Conservation (phyloP, 2,329 filamentous ascomycete genomes). For the Colletotrichum truncatum region DNA sequence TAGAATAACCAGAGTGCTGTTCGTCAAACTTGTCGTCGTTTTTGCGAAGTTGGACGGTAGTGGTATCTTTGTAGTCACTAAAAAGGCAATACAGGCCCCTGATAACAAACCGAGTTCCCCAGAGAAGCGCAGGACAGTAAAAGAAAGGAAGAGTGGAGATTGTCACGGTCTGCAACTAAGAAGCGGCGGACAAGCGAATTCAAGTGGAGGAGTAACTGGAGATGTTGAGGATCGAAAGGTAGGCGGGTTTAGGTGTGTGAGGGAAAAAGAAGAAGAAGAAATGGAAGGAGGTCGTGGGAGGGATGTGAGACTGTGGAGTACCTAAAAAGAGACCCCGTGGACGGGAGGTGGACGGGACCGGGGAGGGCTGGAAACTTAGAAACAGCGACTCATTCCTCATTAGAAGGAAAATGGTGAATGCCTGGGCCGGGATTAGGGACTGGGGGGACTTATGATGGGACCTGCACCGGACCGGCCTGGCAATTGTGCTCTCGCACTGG, state of each 20-base stretch:
- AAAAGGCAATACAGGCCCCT: constrained; percentile 3
- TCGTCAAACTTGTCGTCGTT: not conserved
- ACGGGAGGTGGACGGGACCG: constrained; percentile 7
- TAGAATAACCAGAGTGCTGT: not conserved
- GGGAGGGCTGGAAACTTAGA: not conserved
- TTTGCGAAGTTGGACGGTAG: not conserved
- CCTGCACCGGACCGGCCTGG: constrained; percentile 3
- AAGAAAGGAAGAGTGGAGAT: not conserved
- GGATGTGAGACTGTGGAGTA: constrained; percentile 27
- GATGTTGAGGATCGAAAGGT: not conserved
- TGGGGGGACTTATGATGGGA: not conserved
- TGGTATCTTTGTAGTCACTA: constrained; percentile 19
- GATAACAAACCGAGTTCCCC: constrained; percentile 15
- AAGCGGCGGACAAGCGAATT: constrained; percentile 1
- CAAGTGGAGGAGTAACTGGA: not conserved
- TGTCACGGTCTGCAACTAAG: not conserved
- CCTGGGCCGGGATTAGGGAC: constrained; percentile 8
- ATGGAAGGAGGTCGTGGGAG: constrained; percentile 15
- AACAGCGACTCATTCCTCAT: constrained; percentile 21
- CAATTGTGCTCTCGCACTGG: not conserved
- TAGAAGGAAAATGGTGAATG: constrained; percentile 11
- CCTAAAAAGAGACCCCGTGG: constrained; percentile 23
- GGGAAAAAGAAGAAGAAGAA: constrained; percentile 27
- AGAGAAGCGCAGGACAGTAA: not conserved
- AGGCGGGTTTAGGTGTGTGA: constrained; percentile 12